phyloP scores from a whole-genome alignment of 2,329 filamentous ascomycete species.

The Sarocladium strictum region DNA sequence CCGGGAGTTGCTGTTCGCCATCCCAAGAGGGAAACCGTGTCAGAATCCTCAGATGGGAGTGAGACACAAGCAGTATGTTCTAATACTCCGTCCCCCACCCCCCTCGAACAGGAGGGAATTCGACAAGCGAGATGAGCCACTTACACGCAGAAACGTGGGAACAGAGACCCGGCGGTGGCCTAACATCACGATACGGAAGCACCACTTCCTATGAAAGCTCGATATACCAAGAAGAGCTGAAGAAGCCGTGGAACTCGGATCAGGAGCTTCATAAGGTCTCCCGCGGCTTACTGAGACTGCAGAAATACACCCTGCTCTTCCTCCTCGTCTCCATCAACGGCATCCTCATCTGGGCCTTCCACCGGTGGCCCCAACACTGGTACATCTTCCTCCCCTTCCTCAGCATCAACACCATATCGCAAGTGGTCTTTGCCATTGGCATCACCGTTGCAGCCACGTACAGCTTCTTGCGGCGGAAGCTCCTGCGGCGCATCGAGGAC shows the following conservation, averaged over 20 bases:
- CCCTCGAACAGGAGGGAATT: too few species aligned
- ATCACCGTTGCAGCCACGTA: conserved; percentile 19
- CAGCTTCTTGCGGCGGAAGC: conserved; percentile 24
- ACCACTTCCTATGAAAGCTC: conserved; percentile 7
- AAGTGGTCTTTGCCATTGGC: conserved; percentile 35
- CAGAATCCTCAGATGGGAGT: background rate
- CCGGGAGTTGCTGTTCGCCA: background rate
- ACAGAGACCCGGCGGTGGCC: background rate
- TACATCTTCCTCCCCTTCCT: conserved; percentile 39
- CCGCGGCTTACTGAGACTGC: conserved; percentile 28
- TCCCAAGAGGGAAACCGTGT: background rate
- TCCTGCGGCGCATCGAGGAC: conserved; percentile 19
- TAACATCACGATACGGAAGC: background rate
- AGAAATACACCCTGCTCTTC: conserved; percentile 33
- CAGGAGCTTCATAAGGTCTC: conserved; percentile 32
- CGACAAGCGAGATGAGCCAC: too few species aligned
- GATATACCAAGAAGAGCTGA: conserved; percentile 16
- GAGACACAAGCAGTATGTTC: background rate
- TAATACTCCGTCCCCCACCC: too few species aligned
- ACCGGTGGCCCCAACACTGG: conserved; percentile 32
- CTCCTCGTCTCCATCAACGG: conserved; percentile 29
- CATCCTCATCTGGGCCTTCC: conserved; percentile 28
- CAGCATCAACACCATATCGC: conserved; percentile 38
- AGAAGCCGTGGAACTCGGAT: conserved; percentile 33
- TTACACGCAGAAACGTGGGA: too few species aligned